Base-by-base conservation (phyloP, 176 grass and related monocot species). In the Leersia perrieri region DNA sequence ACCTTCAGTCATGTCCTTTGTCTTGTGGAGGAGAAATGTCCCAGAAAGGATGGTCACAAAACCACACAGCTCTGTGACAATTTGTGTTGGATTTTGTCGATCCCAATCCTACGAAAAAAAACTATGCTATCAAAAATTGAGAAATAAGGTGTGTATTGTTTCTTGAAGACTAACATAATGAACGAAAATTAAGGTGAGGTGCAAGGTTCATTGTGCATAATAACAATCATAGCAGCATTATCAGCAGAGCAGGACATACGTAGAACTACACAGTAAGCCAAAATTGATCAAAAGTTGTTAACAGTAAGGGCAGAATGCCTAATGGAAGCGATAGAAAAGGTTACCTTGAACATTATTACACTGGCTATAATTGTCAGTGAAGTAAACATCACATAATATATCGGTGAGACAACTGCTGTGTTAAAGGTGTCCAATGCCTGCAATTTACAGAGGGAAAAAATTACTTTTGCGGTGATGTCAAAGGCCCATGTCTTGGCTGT, bases 301-400 rank as follows among this genome's bases (percentile, higher is more conserved):
- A 53, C 32, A 73, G 29, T 51, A 72, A 68, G 68, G 47, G n/a
- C 29, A 16, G 11, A 57, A 23, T 58, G 33, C 57, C 77, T 78
- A 22, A 69, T 29, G 13, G 77, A 73, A 39, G 45, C 5, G 58
- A 65, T 63, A 33, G 20, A 23, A 39, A 83, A 16, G 44, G 18
- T 77, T 89, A 94, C 92, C 89, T 94, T 94, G 87, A 94, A 94
- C 92, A 91, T 89, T 77, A 94, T 91, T 63, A 94, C 89, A 80
- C 92, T 94, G 29, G 92, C 92, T 81, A 94, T 67, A 85, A 94
- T 94, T 73, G 92, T 94, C 80, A 94, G 82, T 55, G 92, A 91
- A 75, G 92, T 94, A 79, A 94, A 94, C 92, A 94, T 94, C 86
- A 91, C 92, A 5, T 94, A 94, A 76, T 94, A 94, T 94, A 94